These are phyloP conservation scores for Scopulariopsis brevicaulis DNA, from an alignment of 2,329 filamentous ascomycete genomes.

Conservation along the genomic window DNA sequence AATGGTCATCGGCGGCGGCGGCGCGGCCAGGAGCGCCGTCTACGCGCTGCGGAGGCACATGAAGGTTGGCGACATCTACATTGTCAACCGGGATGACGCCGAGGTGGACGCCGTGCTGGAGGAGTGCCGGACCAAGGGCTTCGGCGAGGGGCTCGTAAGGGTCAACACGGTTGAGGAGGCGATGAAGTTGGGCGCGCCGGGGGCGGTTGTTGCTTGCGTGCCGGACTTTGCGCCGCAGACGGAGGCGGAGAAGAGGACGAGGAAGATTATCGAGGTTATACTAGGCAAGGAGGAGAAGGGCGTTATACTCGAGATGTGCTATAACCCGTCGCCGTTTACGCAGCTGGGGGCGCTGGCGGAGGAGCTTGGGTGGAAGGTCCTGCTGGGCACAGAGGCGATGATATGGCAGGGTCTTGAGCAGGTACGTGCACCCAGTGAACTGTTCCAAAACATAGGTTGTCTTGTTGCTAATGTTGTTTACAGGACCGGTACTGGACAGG, in stretches of 20 bases:
- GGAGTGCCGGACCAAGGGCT: constrained; percentile 49
- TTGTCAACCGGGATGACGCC: constrained; percentile 60
- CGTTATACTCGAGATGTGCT: constrained; percentile 72
- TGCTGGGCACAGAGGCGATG: constrained; percentile 65
- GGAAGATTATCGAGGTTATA: constrained; percentile 40
- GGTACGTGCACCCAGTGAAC: constrained; percentile 1
- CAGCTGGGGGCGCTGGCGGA: constrained; percentile 51
- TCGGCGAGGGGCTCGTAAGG: constrained; percentile 48
- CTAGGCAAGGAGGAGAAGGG: constrained; percentile 43
- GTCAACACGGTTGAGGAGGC: constrained; percentile 53
- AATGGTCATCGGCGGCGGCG: constrained; percentile 67
- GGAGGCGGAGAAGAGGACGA: constrained; percentile 46
- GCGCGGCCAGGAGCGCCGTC: constrained; percentile 65
- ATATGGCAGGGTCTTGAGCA: constrained; percentile 71
- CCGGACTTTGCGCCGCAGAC: constrained; percentile 65
- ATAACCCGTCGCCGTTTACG: constrained; percentile 63
- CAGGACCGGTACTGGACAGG: constrained; percentile 52
- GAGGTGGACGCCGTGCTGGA: constrained; percentile 58
- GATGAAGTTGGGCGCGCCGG: constrained; percentile 41
- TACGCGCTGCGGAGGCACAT: constrained; percentile 65
- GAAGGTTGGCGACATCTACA: constrained; percentile 56
- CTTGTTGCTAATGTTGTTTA: not conserved
- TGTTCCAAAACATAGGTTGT: not conserved
- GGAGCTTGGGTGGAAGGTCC: constrained; percentile 57
- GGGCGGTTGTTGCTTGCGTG: constrained; percentile 61